phyloP scores from a whole-genome alignment of 441 rosid species.

The Codiaeum variegatum region DNA sequence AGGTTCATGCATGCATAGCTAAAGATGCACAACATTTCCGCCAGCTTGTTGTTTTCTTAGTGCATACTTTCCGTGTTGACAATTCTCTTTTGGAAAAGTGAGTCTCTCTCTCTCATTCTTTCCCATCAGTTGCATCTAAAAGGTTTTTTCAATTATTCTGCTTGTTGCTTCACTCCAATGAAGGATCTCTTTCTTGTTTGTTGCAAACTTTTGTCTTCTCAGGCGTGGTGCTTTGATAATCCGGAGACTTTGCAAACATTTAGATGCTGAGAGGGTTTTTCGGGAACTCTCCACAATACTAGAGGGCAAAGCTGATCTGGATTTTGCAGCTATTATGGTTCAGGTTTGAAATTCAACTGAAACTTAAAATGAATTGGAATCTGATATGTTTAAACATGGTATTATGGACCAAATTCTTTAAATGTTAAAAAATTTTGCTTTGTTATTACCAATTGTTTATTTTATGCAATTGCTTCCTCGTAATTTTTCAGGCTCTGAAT shows the following conservation, averaged over 20 bases:
- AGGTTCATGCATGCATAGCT: constrained; percentile 98
- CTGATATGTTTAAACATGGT: neutral
- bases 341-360: constrained; percentile 52
- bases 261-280: constrained; percentile 95
- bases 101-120: constrained; percentile 29
- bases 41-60: constrained; percentile 90
- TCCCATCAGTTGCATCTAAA: neutral
- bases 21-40: constrained; percentile 89
- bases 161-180: constrained; percentile 2
- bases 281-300: constrained; percentile 88
- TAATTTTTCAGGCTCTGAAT: constrained; percentile 82
- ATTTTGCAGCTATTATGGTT: constrained; percentile 97
- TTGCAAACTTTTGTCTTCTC: constrained; percentile 18
- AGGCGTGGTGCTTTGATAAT: constrained; percentile 99
- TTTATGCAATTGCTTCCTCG: constrained; percentile 8
- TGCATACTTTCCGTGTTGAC: constrained; percentile 84
- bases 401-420: neutral
- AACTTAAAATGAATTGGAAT: neutral
- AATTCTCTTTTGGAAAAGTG: constrained; percentile 92
- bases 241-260: constrained; percentile 87
- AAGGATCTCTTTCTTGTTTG: constrained; percentile 9
- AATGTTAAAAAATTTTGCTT: neutral
- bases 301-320: constrained; percentile 95
- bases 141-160: neutral
- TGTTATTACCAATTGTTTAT: neutral